These are phyloP conservation scores for Spergularia azorica DNA, from an alignment of 179 eudicot species.

Conservation along the genomic window DNA sequence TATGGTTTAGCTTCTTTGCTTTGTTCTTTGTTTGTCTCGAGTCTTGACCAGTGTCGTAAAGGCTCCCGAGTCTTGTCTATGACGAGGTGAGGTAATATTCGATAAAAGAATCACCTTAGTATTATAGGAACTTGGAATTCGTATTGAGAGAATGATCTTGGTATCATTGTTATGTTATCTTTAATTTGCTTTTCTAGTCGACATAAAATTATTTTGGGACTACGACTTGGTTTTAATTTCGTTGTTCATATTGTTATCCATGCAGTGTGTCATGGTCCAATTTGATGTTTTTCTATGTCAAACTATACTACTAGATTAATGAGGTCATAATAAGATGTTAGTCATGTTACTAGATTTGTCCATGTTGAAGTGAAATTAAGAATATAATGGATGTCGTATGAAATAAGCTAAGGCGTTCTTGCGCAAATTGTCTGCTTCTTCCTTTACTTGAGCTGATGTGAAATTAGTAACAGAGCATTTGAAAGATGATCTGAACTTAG, in stretches of 20 bases:
- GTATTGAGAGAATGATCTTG: background rate
- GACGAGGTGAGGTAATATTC: too few species aligned
- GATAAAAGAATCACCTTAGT: background rate
- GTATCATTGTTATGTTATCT: background rate
- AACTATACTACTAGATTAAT: background rate
- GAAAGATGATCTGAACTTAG: too few species aligned
- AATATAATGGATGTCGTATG: too few species aligned
- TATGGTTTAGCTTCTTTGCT: slow-evolving; percentile 1
- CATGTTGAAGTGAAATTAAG: too few species aligned
- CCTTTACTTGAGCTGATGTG: too few species aligned
- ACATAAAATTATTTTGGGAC: slow-evolving; percentile 38
- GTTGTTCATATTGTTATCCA: too few species aligned
- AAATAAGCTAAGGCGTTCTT: too few species aligned
- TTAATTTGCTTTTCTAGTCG: slow-evolving; percentile 13
- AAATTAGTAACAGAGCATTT: too few species aligned
- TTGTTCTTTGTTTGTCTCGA: background rate
- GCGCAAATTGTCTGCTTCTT: too few species aligned
- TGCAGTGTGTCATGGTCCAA: too few species aligned
- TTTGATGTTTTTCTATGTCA: background rate
- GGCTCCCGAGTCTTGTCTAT: background rate
- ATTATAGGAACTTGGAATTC: background rate
- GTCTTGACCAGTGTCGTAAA: background rate
- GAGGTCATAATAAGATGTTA: too few species aligned
- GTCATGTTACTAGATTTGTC: too few species aligned
- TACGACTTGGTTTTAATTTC: background rate